Base-by-base conservation (phyloP, 805 yeast genomes). In the Wickerhamiella lipophila region DNA sequence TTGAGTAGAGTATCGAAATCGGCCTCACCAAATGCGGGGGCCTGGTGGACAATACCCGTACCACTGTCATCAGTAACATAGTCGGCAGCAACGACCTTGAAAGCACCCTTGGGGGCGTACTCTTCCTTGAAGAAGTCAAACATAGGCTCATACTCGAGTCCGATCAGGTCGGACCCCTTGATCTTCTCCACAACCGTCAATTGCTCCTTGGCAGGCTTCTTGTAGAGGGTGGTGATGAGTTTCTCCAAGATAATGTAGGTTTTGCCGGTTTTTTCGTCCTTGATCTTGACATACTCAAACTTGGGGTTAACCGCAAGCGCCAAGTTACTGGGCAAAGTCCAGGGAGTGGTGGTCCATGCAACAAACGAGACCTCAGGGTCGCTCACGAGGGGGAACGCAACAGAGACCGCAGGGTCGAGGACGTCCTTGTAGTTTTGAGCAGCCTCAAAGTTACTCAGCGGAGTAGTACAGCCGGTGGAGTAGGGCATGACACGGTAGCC, bases 301-400 rank as follows among this genome's bases (percentile, higher is more conserved):
- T 78, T 76, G 48, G 96, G 94, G 70, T 92, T 77, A 41, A 92
- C 97, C 62, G 95, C 88, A 53, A 92, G 75, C 12, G 88, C 89
- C 64, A 92, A 69, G 66, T 92, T 89, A 25, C 95, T 83, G 38
- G 98, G 98, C 63, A 92, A 73, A 46, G 99, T 94, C 99, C 99
- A 92, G 47, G 99, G 99, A 22, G 99, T 92, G 52, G 99, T 92
- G 41, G 99, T 92, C 99, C 99, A 92, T 8, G 97, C 97, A 35
- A 92, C 88, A 56, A 92, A 72, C 56, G 76, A 71, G 48, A 95
- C 84, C 60, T 82, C 78, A 55, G 85, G 87, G 60, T 88, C 94
- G 53, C 78, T 83, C 27, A 75, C 69, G 50, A 84, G 71, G 54
- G 84, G 83, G 74, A 92, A 94, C 23, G 86, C 94, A 58, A 92